Evolutionary conservation across 2,329 filamentous ascomycete genomes (phyloP).

Genomic region (Chaetomium olivaceum): DNA sequence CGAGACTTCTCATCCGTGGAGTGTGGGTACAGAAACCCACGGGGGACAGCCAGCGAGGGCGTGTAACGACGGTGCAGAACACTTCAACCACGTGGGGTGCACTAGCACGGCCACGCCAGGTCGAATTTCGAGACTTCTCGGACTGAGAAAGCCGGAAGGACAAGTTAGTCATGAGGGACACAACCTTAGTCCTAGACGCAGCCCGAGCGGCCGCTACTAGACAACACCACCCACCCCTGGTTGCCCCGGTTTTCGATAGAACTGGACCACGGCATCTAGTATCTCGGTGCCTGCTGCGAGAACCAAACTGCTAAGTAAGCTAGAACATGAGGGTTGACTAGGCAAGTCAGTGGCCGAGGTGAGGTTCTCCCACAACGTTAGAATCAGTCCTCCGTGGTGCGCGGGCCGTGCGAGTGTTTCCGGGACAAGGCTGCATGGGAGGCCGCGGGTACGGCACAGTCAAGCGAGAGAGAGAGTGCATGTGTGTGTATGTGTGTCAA

Average conservation of each 20-base stretch:
- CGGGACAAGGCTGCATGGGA: background rate
- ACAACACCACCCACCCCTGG: conserved; percentile 5
- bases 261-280: background rate
- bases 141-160: background rate
- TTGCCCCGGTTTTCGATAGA: background rate
- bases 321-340: background rate
- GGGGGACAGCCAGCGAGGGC: background rate
- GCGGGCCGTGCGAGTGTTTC: background rate
- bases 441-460: conserved; percentile 9
- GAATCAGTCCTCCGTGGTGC: background rate
- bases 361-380: background rate
- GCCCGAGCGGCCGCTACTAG: conserved; percentile 14
- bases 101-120: conserved; percentile 20
- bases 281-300: conserved; percentile 14
- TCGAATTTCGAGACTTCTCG: conserved; percentile 6
- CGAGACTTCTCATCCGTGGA: conserved; percentile 10
- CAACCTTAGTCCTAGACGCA: conserved; percentile 6
- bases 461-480: background rate
- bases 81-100: conserved; percentile 7
- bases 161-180: conserved; percentile 6
- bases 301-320: background rate
- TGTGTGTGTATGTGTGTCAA: background rate
- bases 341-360: background rate
- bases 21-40: background rate
- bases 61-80: conserved; percentile 7